Evolutionary conservation across 768 basidiomycete genomes (phyloP).

Genomic region (Trametopsis cervina): DNA sequence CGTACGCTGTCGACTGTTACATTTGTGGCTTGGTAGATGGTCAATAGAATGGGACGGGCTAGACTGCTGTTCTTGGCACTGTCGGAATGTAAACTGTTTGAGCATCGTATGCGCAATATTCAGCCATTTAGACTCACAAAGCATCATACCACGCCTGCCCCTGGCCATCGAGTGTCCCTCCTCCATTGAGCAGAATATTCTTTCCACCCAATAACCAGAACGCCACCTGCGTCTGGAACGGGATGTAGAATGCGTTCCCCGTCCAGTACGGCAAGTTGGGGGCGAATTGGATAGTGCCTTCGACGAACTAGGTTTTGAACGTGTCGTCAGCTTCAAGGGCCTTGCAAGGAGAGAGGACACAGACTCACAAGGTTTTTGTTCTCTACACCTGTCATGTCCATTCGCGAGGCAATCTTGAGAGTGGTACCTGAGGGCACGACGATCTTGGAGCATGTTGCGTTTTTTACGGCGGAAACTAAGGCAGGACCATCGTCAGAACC

Average conservation of each 20-base stretch:
- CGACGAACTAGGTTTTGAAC: constrained; percentile 40
- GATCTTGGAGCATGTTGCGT: constrained; percentile 31
- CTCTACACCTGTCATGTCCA: constrained; percentile 46
- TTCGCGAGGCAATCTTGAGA: constrained; percentile 40
- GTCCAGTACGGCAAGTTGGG: constrained; percentile 49
- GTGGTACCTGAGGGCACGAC: constrained; percentile 39
- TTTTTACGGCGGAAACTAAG: constrained; percentile 36
- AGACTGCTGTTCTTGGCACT: constrained; percentile 35
- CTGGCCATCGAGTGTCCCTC: constrained; percentile 58
- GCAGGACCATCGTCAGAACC: constrained; percentile 47
- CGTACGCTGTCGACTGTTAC: constrained; percentile 39
- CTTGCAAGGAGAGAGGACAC: too few relatives aligned
- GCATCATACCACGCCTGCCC: constrained; percentile 60
- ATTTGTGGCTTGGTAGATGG: constrained; percentile 43
- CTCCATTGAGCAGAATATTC: constrained; percentile 44
- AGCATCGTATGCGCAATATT: background rate
- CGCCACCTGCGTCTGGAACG: constrained; percentile 46
- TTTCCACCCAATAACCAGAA: constrained; percentile 51
- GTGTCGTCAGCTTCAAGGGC: too few relatives aligned
- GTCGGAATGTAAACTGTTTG: constrained; percentile 3
- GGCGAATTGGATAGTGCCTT: constrained; percentile 45
- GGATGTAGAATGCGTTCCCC: constrained; percentile 45
- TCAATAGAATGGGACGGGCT: constrained; percentile 46
- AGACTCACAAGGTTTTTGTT: constrained; percentile 42
- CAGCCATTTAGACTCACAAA: constrained; percentile 29